Conservation (phyloP, 371 early-diverging fungal species). For the Syncephalastrum contaminatum region DNA sequence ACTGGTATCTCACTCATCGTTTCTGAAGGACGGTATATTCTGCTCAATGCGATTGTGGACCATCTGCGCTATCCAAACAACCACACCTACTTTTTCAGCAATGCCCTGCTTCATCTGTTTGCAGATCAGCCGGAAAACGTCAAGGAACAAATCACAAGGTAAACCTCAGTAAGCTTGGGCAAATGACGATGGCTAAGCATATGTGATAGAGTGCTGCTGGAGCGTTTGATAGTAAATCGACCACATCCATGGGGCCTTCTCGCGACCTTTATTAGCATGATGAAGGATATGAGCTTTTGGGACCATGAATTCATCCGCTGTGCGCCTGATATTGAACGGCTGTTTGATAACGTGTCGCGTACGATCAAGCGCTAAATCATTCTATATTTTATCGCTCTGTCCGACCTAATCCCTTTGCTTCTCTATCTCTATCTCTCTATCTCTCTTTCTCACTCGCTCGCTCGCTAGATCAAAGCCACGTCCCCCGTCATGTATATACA, state of each 20-base stretch:
- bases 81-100: conserved; percentile 91
- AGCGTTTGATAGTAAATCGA: conserved; percentile 93
- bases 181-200: background rate
- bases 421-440: no score
- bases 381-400: no score
- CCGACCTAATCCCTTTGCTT: no score
- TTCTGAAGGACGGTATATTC: conserved; percentile 73
- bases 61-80: conserved; percentile 96
- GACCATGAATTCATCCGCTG: conserved; percentile 67
- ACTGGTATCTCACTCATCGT: background rate
- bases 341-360: conserved; percentile 63
- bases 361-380: no score
- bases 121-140: conserved; percentile 71
- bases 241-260: conserved; percentile 99
- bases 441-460: no score
- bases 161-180: conserved; percentile 25
- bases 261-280: conserved; percentile 93
- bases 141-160: conserved; percentile 89
- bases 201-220: conserved; percentile 74
- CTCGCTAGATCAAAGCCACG: no score
- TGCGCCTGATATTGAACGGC: conserved; percentile 66
- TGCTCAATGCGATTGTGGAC: conserved; percentile 90
- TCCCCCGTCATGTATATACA: no score
- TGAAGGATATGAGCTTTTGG: conserved; percentile 86
- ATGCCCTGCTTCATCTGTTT: conserved; percentile 77